Evolutionary conservation across 179 eudicot genomes (phyloP).

Genomic region (Silene vulgaris): DNA sequence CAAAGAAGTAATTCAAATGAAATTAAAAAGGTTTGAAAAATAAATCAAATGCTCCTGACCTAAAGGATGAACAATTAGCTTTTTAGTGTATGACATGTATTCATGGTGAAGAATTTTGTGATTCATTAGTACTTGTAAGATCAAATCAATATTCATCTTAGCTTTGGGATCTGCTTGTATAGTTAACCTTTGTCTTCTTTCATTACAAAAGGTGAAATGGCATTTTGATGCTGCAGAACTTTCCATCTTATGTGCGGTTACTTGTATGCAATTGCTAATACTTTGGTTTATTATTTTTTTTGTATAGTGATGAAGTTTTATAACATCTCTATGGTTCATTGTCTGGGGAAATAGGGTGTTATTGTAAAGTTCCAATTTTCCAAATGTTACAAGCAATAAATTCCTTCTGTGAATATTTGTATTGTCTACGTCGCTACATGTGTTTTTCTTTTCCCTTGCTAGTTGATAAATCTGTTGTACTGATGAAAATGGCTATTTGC

Average conservation of each 20-base stretch:
- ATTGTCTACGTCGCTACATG: background rate
- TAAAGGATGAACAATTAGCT: too few species aligned
- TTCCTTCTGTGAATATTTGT: background rate
- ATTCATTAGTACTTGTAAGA: too few species aligned
- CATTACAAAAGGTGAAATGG: background rate
- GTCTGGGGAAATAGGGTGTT: background rate
- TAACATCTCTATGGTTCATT: background rate
- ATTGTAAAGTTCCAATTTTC: background rate
- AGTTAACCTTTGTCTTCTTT: background rate
- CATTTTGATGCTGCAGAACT: background rate
- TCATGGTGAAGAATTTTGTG: too few species aligned
- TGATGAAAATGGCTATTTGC: constrained; percentile 19
- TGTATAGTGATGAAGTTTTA: background rate
- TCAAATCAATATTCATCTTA: too few species aligned
- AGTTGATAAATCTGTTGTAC: constrained; percentile 1
- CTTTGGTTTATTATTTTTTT: background rate
- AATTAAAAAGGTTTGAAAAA: too few species aligned
- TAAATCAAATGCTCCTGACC: too few species aligned
- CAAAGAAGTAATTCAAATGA: too few species aligned
- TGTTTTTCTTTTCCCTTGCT: background rate
- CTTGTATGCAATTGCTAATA: background rate
- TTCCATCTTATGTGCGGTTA: background rate
- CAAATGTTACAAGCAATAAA: background rate
- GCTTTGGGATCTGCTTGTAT: too few species aligned
- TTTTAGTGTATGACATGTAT: too few species aligned